Conservation (phyloP, 2,329 filamentous ascomycete genomes). For the Aspergillus nomiae region DNA sequence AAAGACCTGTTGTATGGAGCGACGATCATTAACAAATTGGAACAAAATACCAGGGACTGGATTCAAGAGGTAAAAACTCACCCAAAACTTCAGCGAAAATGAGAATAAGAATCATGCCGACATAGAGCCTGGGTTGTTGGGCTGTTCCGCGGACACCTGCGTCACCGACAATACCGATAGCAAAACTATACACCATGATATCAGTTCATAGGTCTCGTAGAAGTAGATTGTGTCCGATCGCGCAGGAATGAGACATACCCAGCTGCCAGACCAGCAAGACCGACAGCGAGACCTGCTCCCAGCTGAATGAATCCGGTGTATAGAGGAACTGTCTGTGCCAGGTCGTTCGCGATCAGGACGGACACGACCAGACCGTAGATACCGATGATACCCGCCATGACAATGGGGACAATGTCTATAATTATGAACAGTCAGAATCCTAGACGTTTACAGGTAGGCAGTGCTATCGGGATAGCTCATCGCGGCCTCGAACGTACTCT, state of each 20-base stretch:
- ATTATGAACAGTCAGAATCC: slow-evolving; percentile 16
- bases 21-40: neutral
- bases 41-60: neutral
- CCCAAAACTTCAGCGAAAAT: slow-evolving; percentile 99
- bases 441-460: neutral
- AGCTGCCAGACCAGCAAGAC: slow-evolving; percentile 79
- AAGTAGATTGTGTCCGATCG: neutral
- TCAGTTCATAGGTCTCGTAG: slow-evolving; percentile 14
- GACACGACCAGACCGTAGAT: slow-evolving; percentile 93
- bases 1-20: slow-evolving; percentile 70
- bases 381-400: slow-evolving; percentile 99
- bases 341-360: slow-evolving; percentile 79
- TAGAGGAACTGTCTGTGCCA: slow-evolving; percentile 71
- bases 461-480: neutral
- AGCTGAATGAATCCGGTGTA: slow-evolving; percentile 85
- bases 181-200: slow-evolving; percentile 57
- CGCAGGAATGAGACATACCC: slow-evolving; percentile 45
- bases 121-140: slow-evolving; percentile 68
- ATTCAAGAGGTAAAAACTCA: slow-evolving; percentile 51
- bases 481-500: slow-evolving; percentile 70
- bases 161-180: slow-evolving; percentile 77
- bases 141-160: slow-evolving; percentile 56
- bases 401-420: slow-evolving; percentile 96
- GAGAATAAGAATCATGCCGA: slow-evolving; percentile 98
- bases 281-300: slow-evolving; percentile 78